Evolutionary conservation across 2,329 filamentous ascomycete species (phyloP).

Genomic region (Cadophora sp.): DNA sequence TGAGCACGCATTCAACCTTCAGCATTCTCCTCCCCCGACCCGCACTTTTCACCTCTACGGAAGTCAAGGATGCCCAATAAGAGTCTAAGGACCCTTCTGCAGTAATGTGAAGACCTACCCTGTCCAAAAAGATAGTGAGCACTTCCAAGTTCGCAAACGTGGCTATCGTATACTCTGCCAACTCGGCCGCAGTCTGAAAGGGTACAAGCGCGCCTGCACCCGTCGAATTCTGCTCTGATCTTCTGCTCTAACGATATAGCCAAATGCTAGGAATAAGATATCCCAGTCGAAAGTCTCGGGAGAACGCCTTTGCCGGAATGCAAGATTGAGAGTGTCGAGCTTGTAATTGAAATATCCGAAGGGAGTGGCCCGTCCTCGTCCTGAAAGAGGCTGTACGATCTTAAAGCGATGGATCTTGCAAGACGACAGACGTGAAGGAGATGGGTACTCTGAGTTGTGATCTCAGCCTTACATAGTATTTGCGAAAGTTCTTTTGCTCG

Average conservation of each 20-base stretch:
- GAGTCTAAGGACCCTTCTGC: not conserved
- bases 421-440: not conserved
- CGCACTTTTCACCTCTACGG: not conserved
- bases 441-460: not conserved
- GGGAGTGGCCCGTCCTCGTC: not conserved
- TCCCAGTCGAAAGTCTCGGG: not conserved
- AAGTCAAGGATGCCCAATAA: not conserved
- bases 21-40: not conserved
- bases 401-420: not conserved
- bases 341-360: not conserved
- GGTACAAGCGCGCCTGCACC: not conserved
- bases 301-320: not conserved
- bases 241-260: not conserved
- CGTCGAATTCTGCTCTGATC: not conserved
- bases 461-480: not conserved
- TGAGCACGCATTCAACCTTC: not conserved
- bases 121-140: not conserved
- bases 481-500: not conserved
- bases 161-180: not conserved
- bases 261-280: not conserved
- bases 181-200: not conserved
- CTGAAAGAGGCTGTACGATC: not conserved
- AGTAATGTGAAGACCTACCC: not conserved
- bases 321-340: not conserved
- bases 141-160: not conserved